Percentiles rank a stretch among this genome's conserved stretches.
Evolutionary conservation across 768 basidiomycete genomes (phyloP).

Genomic region (Mycena albidolilacea): DNA sequence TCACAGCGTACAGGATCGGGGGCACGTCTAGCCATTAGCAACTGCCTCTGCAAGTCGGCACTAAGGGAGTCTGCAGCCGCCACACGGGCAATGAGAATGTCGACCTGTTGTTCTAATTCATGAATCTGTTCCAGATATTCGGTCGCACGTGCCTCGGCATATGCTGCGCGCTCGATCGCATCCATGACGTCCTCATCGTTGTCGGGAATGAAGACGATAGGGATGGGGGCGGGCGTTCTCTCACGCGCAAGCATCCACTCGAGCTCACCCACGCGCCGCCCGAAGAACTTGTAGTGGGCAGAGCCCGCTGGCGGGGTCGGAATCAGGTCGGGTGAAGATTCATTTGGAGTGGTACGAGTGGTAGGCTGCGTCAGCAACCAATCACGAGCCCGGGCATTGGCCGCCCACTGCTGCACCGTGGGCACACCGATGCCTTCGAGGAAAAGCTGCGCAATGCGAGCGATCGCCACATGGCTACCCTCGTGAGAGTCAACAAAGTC

Average conservation of each 20-base stretch:
- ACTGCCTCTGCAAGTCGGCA: neutral
- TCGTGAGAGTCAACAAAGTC: neutral
- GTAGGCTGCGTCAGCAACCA: too few species aligned
- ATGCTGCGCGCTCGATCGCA: neutral
- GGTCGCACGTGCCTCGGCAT: neutral
- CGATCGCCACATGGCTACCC: neutral
- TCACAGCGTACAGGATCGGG: neutral
- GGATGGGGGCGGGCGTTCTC: neutral
- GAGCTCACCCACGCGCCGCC: slow-evolving; percentile 4
- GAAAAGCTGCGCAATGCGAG: slow-evolving; percentile 8
- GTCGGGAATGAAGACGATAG: slow-evolving; percentile 5
- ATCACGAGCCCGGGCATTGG: neutral
- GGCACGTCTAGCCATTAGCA: neutral
- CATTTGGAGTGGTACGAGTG: too few species aligned
- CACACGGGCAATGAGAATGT: neutral
- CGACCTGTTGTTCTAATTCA: neutral
- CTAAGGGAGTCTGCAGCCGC: neutral
- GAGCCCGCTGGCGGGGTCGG: too few species aligned
- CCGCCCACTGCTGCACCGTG: slow-evolving; percentile 8
- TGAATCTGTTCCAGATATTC: neutral
- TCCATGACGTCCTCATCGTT: slow-evolving; percentile 3
- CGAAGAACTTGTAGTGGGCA: neutral
- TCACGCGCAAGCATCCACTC: neutral
- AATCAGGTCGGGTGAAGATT: too few species aligned
- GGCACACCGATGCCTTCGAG: slow-evolving; percentile 10